Percentiles rank a stretch among this genome's conserved stretches.
Evolutionary conservation across 2,329 filamentous ascomycete species (phyloP).

Genomic region (Trichoderma polysporum): DNA sequence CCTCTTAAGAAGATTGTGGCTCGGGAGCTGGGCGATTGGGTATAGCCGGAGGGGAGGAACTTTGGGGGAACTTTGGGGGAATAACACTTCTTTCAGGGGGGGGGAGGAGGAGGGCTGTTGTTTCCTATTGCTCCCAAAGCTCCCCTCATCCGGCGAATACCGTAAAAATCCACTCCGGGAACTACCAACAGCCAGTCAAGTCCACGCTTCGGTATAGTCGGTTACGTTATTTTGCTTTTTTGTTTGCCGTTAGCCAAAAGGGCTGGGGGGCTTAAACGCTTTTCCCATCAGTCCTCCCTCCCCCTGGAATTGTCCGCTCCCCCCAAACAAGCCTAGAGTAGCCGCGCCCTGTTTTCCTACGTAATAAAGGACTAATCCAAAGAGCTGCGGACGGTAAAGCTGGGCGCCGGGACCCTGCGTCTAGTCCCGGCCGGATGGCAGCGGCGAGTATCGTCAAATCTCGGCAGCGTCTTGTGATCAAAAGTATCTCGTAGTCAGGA

Average conservation of each 20-base stretch:
- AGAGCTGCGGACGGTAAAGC: background rate
- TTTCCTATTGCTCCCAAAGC: too few relatives aligned
- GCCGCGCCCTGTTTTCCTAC: background rate
- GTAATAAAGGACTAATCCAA: background rate
- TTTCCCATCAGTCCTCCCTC: too few relatives aligned
- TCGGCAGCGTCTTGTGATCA: constrained; percentile 19
- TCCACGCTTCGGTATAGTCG: constrained; percentile 20
- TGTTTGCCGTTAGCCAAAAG: background rate
- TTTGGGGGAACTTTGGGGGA: too few relatives aligned
- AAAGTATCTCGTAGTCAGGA: background rate
- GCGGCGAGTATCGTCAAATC: constrained; percentile 8
- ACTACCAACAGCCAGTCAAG: background rate
- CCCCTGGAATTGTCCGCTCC: background rate
- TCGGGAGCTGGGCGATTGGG: background rate
- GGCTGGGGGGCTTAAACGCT: background rate
- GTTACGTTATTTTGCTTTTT: background rate
- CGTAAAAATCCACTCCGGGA: background rate
- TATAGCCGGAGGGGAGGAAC: too few relatives aligned
- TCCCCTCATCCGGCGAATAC: constrained; percentile 18
- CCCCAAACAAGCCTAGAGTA: constrained; percentile 18
- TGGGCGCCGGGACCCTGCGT: background rate
- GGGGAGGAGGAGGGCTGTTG: background rate
- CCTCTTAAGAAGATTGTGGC: constrained; percentile 8
- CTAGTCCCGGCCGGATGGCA: constrained; percentile 13
- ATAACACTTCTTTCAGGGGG: background rate